Percentiles rank a stretch among this genome's conserved stretches.
phyloP scores from a whole-genome alignment of 1,139 yeast genomes.

The Yamadazyma atmosphaerica region DNA sequence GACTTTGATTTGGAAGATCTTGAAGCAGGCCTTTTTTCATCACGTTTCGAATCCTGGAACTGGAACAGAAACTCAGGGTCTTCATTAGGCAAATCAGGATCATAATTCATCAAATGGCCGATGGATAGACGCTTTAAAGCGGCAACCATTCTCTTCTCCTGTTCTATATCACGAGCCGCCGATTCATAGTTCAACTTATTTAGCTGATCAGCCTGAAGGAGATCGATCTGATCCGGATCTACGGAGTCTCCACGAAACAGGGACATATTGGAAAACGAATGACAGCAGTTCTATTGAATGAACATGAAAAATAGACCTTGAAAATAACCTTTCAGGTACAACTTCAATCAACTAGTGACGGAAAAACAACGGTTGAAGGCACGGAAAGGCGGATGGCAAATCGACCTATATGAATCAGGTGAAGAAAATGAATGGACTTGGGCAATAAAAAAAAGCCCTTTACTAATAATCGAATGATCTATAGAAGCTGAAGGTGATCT shows the following conservation, averaged over 20 bases:
- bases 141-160: slow-evolving; percentile 59
- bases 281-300: background rate
- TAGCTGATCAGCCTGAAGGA: slow-evolving; percentile 8
- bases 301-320: too few species aligned
- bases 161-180: slow-evolving; percentile 52
- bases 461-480: too few species aligned
- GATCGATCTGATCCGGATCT: slow-evolving; percentile 9
- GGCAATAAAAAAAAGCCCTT: too few species aligned
- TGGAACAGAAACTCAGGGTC: slow-evolving; percentile 35
- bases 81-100: slow-evolving; percentile 55
- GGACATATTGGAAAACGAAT: background rate
- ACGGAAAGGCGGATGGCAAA: too few species aligned
- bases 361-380: too few species aligned
- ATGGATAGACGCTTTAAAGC: slow-evolving; percentile 57
- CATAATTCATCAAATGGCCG: slow-evolving; percentile 53
- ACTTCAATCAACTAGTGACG: too few species aligned
- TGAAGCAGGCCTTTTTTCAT: slow-evolving; percentile 6
- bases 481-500: background rate
- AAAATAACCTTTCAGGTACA: too few species aligned
- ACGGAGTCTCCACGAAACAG: background rate
- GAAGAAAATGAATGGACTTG: too few species aligned
- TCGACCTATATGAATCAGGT: too few species aligned
- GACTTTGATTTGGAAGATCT: slow-evolving; percentile 3
- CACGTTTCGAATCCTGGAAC: slow-evolving; percentile 23
- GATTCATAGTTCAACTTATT: slow-evolving; percentile 23